A percentile compares a stretch with the other conserved stretches of the same genome.
Conservation (phyloP, 768 basidiomycete species). For the Fomitopsis pulvina region DNA sequence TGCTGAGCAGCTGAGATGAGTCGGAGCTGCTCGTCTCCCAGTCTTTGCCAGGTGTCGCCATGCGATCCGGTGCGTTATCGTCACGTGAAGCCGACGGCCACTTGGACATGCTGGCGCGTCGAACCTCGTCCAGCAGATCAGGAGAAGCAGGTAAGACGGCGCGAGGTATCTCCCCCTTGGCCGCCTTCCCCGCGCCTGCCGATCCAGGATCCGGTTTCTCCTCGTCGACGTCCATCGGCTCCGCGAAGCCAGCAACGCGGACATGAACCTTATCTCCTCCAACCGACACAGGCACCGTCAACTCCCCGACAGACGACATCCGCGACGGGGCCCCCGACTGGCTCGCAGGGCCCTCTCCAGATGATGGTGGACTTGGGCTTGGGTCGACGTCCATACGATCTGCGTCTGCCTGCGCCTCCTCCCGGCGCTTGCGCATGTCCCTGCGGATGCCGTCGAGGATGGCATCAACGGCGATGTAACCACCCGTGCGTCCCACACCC, state of each 20-base stretch:
- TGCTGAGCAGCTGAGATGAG: slow-evolving; percentile 4
- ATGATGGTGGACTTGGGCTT: slow-evolving; percentile 7
- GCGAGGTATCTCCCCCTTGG: neutral
- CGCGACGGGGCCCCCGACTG: neutral
- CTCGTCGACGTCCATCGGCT: slow-evolving; percentile 24
- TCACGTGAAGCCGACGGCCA: slow-evolving; percentile 4
- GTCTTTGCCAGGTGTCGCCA: neutral
- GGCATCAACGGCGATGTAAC: slow-evolving; percentile 86
- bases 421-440: slow-evolving; percentile 41
- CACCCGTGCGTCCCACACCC: slow-evolving; percentile 92
- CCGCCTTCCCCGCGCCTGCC: neutral
- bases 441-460: slow-evolving; percentile 67
- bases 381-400: slow-evolving; percentile 16
- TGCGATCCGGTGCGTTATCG: neutral
- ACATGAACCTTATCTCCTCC: slow-evolving; percentile 14
- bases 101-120: slow-evolving; percentile 10
- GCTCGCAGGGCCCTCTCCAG: neutral
- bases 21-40: slow-evolving; percentile 13
- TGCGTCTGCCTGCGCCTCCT: slow-evolving; percentile 12
- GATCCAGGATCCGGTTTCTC: neutral
- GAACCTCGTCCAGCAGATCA: slow-evolving; percentile 17
- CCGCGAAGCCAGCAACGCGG: slow-evolving; percentile 18
- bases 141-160: slow-evolving; percentile 13
- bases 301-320: slow-evolving; percentile 1
- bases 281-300: slow-evolving; percentile 16